Base-by-base conservation (phyloP, 139 green algal genomes). In the Tetraselmis striata region DNA sequence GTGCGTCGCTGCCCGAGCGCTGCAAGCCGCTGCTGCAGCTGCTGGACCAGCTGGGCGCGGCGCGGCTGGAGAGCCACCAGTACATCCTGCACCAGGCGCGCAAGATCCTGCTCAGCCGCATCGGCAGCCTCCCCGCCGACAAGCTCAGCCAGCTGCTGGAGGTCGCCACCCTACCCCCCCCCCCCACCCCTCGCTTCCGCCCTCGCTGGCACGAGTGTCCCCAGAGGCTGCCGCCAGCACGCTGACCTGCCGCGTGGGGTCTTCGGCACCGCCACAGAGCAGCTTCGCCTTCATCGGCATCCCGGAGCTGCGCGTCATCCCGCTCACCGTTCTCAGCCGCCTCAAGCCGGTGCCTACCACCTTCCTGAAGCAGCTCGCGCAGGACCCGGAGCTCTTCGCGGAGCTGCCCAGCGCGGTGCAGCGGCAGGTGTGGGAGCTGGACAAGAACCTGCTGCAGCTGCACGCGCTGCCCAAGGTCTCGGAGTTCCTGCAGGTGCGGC, bases 341-440 rank as follows among this genome's bases (percentile, higher is more conserved):
- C 85, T 95, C 79, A 80, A 84, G n/a, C 86, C 88, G 27, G 92
- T 97, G 45, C 94, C 94, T 0, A 84, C 88, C 32, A 86, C 84
- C 26, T 95, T 94, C 75, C 87, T 97, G 30, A 95, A 94, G 87
- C 91, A 96, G 93, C 89, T 97, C 31, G 88, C 91, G 0, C 84
- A 85, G 0, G 93, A 96, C 85, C 82, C 85, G 28, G 89, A 94
- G 67, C 84, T 97, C 30, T 96, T 96, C 81, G 88, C 87, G 45
- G 88, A 93, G 29, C 90, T 95, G 78, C 92, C 93, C 2, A 58
- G 79, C 2, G 81, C 86, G 18, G 92, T 96, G 59, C 89, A 95
- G 89, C 85, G 91, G 1, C 89, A 95, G 90, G 93, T 95, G 30
- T 96, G 90, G 87, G 94, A 96, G 87, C 91, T 94, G 83, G 93